These are phyloP conservation scores for Isatis lusitanica DNA, from an alignment of 441 rosid genomes.

Conservation along the genomic window DNA sequence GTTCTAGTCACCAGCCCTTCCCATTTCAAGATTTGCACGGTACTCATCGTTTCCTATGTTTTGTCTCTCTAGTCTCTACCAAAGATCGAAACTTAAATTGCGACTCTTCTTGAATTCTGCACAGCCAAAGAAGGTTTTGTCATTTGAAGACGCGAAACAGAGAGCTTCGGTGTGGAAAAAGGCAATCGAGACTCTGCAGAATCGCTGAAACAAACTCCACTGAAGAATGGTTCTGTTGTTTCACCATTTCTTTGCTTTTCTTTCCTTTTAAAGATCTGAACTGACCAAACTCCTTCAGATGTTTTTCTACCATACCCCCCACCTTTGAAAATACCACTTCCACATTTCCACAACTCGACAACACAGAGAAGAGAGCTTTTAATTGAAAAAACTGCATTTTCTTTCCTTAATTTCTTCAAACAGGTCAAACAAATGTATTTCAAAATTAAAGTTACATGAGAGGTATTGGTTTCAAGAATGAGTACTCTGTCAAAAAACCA, in stretches of 20 bases:
- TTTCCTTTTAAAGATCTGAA: constrained; percentile 23
- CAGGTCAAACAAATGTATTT: constrained; percentile 4
- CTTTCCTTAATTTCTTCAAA: background rate
- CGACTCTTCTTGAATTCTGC: background rate
- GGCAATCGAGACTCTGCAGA: constrained; percentile 87
- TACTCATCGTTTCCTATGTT: constrained; percentile 27
- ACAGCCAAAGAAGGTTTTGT: constrained; percentile 89
- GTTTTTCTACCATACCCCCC: constrained; percentile 20
- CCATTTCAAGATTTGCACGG: constrained; percentile 89
- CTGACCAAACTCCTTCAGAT: constrained; percentile 29
- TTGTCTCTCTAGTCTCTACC: background rate
- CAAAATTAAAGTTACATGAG: constrained; percentile 13
- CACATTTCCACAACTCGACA: constrained; percentile 5
- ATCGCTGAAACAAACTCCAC: constrained; percentile 38
- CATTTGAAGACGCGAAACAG: constrained; percentile 87
- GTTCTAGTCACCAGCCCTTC: constrained; percentile 80
- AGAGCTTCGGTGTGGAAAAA: constrained; percentile 93
- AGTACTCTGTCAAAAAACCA: constrained; percentile 3
- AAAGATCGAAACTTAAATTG: background rate
- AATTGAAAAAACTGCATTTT: constrained; percentile 5
- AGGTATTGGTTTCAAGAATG: constrained; percentile 4
- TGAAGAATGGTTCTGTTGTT: constrained; percentile 18
- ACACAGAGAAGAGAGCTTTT: background rate
- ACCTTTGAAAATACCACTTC: constrained; percentile 4
- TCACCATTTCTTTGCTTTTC: constrained; percentile 2